Conservation (phyloP, 148 eudicot species). For the Pouteria glomerata region DNA sequence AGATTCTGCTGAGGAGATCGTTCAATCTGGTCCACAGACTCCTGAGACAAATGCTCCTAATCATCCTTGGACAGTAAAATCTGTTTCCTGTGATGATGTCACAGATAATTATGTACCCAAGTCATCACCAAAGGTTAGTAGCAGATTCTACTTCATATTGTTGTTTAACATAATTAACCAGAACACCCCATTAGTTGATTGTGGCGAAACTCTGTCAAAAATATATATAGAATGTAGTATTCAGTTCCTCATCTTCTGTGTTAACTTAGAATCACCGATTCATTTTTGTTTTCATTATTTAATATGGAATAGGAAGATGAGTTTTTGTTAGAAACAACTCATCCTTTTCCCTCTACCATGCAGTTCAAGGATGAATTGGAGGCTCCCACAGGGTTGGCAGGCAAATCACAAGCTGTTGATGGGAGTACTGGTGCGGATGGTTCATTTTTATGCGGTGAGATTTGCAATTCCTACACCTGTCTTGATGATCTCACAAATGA, state of each 20-base stretch:
- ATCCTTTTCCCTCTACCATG: constrained; percentile 23
- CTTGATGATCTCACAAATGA: constrained; percentile 27
- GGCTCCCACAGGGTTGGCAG: constrained; percentile 31
- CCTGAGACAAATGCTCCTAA: constrained; percentile 48
- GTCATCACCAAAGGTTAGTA: constrained; percentile 39
- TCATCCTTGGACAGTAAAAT: constrained; percentile 42
- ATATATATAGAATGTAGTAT: not conserved
- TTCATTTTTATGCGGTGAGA: constrained; percentile 47
- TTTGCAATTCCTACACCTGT: constrained; percentile 28
- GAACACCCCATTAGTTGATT: not conserved
- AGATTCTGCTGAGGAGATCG: constrained; percentile 24
- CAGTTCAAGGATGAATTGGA: constrained; percentile 24
- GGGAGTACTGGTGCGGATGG: constrained; percentile 25
- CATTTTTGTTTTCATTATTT: not conserved
- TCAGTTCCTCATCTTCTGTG: not conserved
- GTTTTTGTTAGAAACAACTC: constrained; percentile 8
- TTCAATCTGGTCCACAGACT: constrained; percentile 49
- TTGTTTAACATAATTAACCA: not conserved
- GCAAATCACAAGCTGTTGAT: constrained; percentile 49
- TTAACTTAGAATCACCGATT: not conserved
- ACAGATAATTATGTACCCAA: constrained; percentile 18
- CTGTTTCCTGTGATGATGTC: constrained; percentile 30
- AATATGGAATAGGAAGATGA: constrained; percentile 37
- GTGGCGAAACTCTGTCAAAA: not conserved
- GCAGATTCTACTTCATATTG: not conserved